phyloP scores from a whole-genome alignment of 148 eudicot species.

The Camellia japonica region DNA sequence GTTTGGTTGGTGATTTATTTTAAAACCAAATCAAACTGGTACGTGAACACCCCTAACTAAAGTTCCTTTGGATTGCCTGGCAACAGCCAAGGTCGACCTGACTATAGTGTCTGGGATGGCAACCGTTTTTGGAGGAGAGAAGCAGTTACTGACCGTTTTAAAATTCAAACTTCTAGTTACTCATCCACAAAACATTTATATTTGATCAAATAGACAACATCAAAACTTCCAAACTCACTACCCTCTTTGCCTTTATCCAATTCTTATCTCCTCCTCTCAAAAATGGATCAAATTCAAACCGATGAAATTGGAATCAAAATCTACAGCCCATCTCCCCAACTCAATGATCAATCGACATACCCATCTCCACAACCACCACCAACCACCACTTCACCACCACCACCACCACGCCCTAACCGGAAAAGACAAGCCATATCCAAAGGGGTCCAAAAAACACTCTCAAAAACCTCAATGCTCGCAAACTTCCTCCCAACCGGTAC shows the following conservation, averaged over 20 bases:
- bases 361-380: conserved; percentile 18
- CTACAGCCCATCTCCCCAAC: conserved; percentile 54
- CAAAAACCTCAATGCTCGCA: conserved; percentile 76
- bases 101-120: neutral
- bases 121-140: neutral
- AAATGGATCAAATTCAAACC: conserved; percentile 28
- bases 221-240: neutral
- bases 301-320: conserved; percentile 60
- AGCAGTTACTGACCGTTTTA: neutral
- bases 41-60: too few relatives aligned
- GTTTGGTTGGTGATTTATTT: too few relatives aligned
- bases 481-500: conserved; percentile 94
- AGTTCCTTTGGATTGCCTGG: neutral
- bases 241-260: neutral
- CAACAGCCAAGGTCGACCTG: neutral
- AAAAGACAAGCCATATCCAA: conserved; percentile 48
- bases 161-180: conserved; percentile 2
- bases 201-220: neutral
- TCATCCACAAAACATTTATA: neutral
- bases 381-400: neutral
- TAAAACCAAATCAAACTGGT: too few relatives aligned
- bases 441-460: conserved; percentile 78
- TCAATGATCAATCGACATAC: neutral
- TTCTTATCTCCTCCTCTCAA: neutral
- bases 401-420: neutral